Percentiles rank a stretch among this genome's conserved stretches.
Conservation (phyloP, 345 rosid species). For the Viola odorata region DNA sequence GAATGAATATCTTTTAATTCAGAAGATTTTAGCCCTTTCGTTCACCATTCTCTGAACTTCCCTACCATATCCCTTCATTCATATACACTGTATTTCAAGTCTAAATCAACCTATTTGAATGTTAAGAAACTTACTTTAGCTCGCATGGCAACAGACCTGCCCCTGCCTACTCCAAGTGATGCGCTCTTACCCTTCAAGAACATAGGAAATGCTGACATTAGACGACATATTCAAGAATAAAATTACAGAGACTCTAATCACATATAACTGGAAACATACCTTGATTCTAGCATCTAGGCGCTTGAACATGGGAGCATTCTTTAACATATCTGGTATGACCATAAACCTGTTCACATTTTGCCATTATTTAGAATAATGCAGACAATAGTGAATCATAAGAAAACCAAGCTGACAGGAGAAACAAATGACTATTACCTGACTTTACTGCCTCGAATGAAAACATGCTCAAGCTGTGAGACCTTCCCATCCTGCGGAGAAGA, state of each 20-base stretch:
- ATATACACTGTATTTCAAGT: too few species aligned
- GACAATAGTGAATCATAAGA: background rate
- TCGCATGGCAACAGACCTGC: conserved; percentile 85
- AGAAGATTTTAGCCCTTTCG: too few species aligned
- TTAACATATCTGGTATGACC: conserved; percentile 99
- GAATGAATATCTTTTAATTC: too few species aligned
- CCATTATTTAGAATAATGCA: background rate
- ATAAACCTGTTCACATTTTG: conserved; percentile 59
- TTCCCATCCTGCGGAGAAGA: conserved; percentile 71
- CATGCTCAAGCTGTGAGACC: conserved; percentile 96
- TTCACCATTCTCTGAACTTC: too few species aligned
- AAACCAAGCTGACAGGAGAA: background rate
- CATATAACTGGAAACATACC: conserved; percentile 29
- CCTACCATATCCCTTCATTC: too few species aligned
- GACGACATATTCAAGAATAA: background rate
- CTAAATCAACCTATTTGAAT: too few species aligned
- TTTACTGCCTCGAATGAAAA: conserved; percentile 95
- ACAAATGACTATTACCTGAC: conserved; percentile 53
- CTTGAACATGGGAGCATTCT: conserved; percentile 97
- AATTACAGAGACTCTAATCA: conserved; percentile 1
- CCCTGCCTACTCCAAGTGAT: conserved; percentile 86
- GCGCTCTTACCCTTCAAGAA: conserved; percentile 81
- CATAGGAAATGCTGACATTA: conserved; percentile 2
- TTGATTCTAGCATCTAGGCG: conserved; percentile 82
- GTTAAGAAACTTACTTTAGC: conserved; percentile 57